phyloP scores from a whole-genome alignment of 2,329 filamentous ascomycete genomes.

The Intubia oerlemansii region DNA sequence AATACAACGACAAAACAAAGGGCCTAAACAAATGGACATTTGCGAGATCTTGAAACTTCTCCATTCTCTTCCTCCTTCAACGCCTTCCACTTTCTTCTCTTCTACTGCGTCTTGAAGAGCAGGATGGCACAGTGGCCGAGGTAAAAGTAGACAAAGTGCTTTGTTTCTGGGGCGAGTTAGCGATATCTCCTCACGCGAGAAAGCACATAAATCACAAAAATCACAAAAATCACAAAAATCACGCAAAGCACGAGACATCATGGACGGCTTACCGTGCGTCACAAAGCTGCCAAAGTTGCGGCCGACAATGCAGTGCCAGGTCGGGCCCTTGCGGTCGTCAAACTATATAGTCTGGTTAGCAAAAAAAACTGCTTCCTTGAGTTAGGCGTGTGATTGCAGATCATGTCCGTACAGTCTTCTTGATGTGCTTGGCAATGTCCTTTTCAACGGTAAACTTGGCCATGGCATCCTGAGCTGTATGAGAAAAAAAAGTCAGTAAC shows the following conservation, averaged over 20 bases:
- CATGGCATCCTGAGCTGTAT: constrained; percentile 40
- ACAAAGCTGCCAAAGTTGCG: constrained; percentile 98
- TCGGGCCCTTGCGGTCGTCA: constrained; percentile 88
- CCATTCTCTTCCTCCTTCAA: no score
- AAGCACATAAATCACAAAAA: neutral
- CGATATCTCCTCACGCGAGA: neutral
- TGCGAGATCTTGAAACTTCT: no score
- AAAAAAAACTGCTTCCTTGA: no score
- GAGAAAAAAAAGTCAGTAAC: neutral
- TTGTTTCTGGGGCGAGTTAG: constrained; percentile 47
- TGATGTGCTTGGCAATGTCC: constrained; percentile 94
- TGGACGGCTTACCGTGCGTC: constrained; percentile 78
- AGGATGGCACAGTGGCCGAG: constrained; percentile 95
- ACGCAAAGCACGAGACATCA: no score
- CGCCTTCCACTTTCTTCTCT: no score
- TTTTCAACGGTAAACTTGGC: constrained; percentile 40
- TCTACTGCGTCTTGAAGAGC: constrained; percentile 96
- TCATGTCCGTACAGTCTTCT: constrained; percentile 50
- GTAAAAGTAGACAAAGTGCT: constrained; percentile 99
- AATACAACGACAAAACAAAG: no score
- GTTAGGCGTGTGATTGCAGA: neutral
- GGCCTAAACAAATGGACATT: no score
- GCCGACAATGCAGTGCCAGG: constrained; percentile 98
- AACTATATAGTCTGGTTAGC: no score
- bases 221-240: constrained; percentile 2